These are phyloP conservation scores for Cercospora sojina DNA, from an alignment of 2,329 filamentous ascomycete species.

Conservation along the genomic window DNA sequence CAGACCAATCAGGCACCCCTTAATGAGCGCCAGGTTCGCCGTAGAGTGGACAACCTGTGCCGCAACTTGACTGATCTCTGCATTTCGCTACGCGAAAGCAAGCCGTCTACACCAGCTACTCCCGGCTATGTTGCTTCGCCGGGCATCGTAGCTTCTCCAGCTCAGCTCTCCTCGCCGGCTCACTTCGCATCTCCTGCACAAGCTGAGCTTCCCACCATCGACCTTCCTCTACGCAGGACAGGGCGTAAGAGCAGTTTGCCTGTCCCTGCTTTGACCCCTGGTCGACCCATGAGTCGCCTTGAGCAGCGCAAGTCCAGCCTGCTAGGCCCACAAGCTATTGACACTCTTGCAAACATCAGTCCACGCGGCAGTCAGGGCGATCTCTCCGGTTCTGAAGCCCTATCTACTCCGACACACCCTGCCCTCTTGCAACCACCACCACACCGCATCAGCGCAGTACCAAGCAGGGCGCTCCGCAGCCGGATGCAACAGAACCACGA, in stretches of 20 bases:
- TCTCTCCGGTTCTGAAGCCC: constrained; percentile 32
- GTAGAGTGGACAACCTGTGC: constrained; percentile 91
- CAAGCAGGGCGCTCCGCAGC: constrained; percentile 41
- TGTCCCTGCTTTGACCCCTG: constrained; percentile 22
- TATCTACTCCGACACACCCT: constrained; percentile 31
- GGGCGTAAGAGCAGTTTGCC: constrained; percentile 21
- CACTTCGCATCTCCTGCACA: background rate
- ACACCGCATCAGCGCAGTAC: constrained; percentile 38
- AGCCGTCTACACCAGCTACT: constrained; percentile 29
- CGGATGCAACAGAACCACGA: constrained; percentile 31
- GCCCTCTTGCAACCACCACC: constrained; percentile 24
- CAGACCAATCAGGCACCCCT: constrained; percentile 56
- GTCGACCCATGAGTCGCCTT: constrained; percentile 43
- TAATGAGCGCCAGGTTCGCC: constrained; percentile 79
- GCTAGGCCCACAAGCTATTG: constrained; percentile 27
- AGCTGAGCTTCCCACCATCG: background rate
- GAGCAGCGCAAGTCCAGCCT: constrained; percentile 47
- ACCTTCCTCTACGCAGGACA: background rate
- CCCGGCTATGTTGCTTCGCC: background rate
- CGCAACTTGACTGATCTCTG: constrained; percentile 90
- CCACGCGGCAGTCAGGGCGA: constrained; percentile 36
- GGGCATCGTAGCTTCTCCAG: background rate
- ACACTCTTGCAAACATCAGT: constrained; percentile 27
- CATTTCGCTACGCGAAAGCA: constrained; percentile 63
- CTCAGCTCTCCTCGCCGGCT: background rate